Percentiles rank a stretch among this genome's conserved stretches.
Evolutionary conservation across 768 basidiomycete genomes (phyloP).

Genomic region (Harrya chromipes): DNA sequence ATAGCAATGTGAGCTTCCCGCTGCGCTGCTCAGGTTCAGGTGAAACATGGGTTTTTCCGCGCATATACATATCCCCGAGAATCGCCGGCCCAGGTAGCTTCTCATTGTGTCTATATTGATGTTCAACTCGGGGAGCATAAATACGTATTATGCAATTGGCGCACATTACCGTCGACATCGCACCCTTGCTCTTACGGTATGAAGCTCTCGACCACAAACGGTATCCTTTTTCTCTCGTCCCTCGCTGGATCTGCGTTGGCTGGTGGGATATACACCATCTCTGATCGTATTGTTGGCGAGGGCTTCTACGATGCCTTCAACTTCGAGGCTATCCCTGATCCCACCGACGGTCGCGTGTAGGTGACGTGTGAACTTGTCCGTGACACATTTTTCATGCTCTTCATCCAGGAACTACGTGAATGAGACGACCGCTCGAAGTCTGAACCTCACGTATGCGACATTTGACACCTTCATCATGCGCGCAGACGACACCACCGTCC

Average conservation of each 20-base stretch:
- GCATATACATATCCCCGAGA: too few relatives aligned
- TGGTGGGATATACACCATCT: constrained; percentile 25
- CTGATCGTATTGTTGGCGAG: constrained; percentile 28
- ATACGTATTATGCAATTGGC: too few relatives aligned
- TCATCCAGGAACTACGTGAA: constrained; percentile 33
- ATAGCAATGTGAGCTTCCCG: background rate
- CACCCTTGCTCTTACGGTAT: constrained; percentile 5
- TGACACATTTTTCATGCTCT: background rate
- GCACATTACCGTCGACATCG: too few relatives aligned
- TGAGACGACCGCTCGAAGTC: constrained; percentile 23
- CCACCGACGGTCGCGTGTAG: constrained; percentile 38
- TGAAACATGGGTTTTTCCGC: background rate
- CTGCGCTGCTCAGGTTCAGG: background rate
- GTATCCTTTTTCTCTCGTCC: constrained; percentile 10
- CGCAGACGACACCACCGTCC: constrained; percentile 34
- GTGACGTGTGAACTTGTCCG: constrained; percentile 5
- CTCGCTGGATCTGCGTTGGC: constrained; percentile 15
- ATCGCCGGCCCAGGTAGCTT: too few relatives aligned
- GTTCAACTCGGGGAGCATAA: constrained; percentile 2
- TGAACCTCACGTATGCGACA: constrained; percentile 29
- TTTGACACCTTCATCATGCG: constrained; percentile 34
- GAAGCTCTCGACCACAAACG: constrained; percentile 6
- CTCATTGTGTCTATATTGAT: too few relatives aligned
- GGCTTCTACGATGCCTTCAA: constrained; percentile 31
- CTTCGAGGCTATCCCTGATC: constrained; percentile 35